Evolutionary conservation across 2,329 filamentous ascomycete species (phyloP), one percentile per base, ranked within the genome.

Genomic region (Diaporthe batatas): DNA sequence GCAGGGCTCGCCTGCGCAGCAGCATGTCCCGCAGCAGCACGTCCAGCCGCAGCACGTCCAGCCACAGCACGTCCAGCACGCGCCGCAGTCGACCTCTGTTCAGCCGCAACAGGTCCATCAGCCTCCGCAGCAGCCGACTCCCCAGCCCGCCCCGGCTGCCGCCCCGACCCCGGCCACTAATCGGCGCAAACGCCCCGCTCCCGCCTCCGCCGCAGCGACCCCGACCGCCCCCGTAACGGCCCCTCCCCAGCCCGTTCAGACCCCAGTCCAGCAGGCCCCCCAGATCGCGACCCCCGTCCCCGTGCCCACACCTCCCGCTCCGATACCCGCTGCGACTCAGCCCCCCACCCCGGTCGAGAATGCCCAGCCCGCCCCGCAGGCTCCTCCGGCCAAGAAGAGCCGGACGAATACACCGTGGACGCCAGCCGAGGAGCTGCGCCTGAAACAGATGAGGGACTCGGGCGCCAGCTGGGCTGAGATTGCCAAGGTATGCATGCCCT

Each of bases 391-490:
- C 62, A 99, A 98, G 86, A 98, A 98, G 86, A 96, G 94, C 79
- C 89, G 96, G 74, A 98, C 96, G n/a, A 99, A 99, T 81, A 99
- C 96, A 3, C 96, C 96, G 0, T 99, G 96, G 96, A 98, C 95
- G 2, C 94, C 96, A 2, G 93, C 93, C 44, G 96, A 99, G 82
- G 96, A 99, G 83, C 91, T 96, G 80, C 88, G 95, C 58, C 86
- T 99, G 77, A 98, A 98, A 87, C 91, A 92, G 77, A 97, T 99
- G 94, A 90, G 96, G 79, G 96, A 98, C 82, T 90, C 92, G 1
- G 95, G 96, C 14, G 95, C 93, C 78, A 98, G 94, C 79, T 99
- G 96, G 96, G 97, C 94, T 64, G 96, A 98, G 79, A 99, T 99
- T 80, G 96, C 96, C 77, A 98, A 98, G 91, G 95, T 97, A 78